Base-by-base conservation (phyloP, 331 rosid species). In the Acacia pycnantha region DNA sequence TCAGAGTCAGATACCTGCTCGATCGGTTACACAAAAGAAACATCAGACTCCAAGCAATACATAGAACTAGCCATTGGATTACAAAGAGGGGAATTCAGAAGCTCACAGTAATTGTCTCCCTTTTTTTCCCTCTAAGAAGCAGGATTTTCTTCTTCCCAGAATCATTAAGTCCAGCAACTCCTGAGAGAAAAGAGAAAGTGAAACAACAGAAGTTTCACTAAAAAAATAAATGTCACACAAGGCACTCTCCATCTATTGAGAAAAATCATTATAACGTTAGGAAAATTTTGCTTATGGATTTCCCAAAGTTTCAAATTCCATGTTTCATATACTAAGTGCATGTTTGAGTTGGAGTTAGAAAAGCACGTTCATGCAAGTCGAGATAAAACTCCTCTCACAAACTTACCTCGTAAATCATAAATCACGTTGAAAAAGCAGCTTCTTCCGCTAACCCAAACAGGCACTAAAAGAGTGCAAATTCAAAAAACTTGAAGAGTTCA, bases 51-150 rank as follows among this genome's bases (percentile, higher is more conserved):
- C 50, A 44, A 76, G 70, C 35, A 64, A 62, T 24, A 77, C 61
- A 71, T 77, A 82, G 72, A 70, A 76, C 11, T 44, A 46, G 73
- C 27, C 61, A 78, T 65, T 65, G 48, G 80, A 44, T 69, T 64
- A 62, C 29, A 79, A 77, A 76, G 67, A 78, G 67, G 58, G 18
- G 65, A 64, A 69, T 74, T 59, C 67, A 83, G 76, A 76, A 58
- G 73, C 90, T 87, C 71, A 89, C 89, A 67, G 69, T 61, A 76
- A 84, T 66, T 72, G 77, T 72, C 51, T 87, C 90, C 80, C 86
- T 83, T 71, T 79, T 88, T 68, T 79, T 87, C 83, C 92, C 92
- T 78, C 83, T 87, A 70, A 85, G 85, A 54, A 89, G 90, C 80
- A 87, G 78, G 64, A 89, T 66, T 80, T 87, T 89, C 83, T 81